Percentiles rank a stretch among this genome's conserved stretches.
phyloP scores from a whole-genome alignment of 495 filamentous ascomycete genomes.

The Penicillium manginii region DNA sequence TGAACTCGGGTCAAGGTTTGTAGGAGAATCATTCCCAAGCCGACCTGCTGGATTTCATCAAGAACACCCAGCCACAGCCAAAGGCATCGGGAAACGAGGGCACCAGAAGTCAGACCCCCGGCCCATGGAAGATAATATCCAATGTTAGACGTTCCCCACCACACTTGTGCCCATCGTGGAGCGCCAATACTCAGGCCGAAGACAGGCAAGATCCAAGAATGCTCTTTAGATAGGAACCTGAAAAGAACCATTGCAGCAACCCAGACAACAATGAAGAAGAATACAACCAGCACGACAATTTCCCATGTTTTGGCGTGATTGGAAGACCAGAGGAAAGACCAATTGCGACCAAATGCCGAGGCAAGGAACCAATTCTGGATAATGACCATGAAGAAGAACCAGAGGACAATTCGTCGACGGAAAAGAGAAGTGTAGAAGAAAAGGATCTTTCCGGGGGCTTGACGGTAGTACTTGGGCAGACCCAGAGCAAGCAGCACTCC shows the following conservation, averaged over 20 bases:
- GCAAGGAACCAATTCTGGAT: conserved; percentile 71
- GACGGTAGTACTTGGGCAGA: conserved; percentile 65
- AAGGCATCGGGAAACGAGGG: conserved; percentile 56
- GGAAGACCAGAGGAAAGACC: conserved; percentile 62
- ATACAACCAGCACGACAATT: conserved; percentile 53
- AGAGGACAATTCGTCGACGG: conserved; percentile 61
- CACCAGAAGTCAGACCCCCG: conserved; percentile 49
- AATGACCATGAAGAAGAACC: conserved; percentile 59
- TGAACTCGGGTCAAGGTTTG: conserved; percentile 66
- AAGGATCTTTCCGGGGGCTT: conserved; percentile 34
- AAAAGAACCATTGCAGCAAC: conserved; percentile 51
- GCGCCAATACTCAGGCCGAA: conserved; percentile 67
- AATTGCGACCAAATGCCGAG: conserved; percentile 64
- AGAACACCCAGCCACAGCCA: conserved; percentile 71
- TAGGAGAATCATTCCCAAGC: conserved; percentile 67
- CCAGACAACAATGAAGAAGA: conserved; percentile 67
- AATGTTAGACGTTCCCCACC: conserved; percentile 62
- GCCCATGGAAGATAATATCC: conserved; percentile 65
- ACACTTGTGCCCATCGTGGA: conserved; percentile 68
- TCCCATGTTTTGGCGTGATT: conserved; percentile 56
- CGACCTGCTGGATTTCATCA: conserved; percentile 64
- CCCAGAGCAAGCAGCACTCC: conserved; percentile 57
- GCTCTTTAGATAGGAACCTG: conserved; percentile 51
- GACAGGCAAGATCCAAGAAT: conserved; percentile 68
- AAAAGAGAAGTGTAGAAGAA: conserved; percentile 47